A percentile compares a stretch with the other conserved stretches of the same genome.
phyloP scores from a whole-genome alignment of 805 yeast species.

The Kazachstania psychrophila region DNA sequence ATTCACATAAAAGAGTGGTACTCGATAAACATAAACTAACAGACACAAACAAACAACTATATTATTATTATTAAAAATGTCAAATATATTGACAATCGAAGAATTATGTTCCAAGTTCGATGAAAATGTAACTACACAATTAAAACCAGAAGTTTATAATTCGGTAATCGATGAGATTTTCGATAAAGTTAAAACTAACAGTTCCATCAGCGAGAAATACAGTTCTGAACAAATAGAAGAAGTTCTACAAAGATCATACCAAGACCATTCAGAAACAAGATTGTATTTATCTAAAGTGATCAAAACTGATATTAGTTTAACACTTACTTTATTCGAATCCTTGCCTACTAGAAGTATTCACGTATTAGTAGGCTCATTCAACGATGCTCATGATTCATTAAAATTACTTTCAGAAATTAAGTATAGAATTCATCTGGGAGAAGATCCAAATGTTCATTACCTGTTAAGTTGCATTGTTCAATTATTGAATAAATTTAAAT shows the following conservation, averaged over 20 bases:
- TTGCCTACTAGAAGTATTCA: slow-evolving; percentile 14
- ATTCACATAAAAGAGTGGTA: too few species aligned
- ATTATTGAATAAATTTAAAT: slow-evolving; percentile 22
- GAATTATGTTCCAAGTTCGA: slow-evolving; percentile 14
- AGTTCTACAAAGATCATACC: slow-evolving; percentile 19
- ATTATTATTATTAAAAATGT: too few species aligned
- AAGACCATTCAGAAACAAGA: slow-evolving; percentile 22
- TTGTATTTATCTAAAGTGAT: slow-evolving; percentile 11
- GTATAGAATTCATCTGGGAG: slow-evolving; percentile 14
- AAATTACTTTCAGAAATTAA: slow-evolving; percentile 14
- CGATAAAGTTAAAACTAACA: slow-evolving; percentile 1
- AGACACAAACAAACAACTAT: too few species aligned
- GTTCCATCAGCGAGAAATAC: background rate
- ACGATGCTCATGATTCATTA: slow-evolving; percentile 11
- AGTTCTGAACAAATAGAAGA: slow-evolving; percentile 12
- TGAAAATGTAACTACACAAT: slow-evolving; percentile 8
- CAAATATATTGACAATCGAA: slow-evolving; percentile 5
- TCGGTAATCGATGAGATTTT: slow-evolving; percentile 15
- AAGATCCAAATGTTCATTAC: slow-evolving; percentile 13
- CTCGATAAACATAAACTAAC: too few species aligned
- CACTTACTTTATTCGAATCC: slow-evolving; percentile 17
- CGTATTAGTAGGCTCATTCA: slow-evolving; percentile 18
- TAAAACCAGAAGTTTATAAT: slow-evolving; percentile 12
- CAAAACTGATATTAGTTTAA: slow-evolving; percentile 8
- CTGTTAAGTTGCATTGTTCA: slow-evolving; percentile 20